phyloP scores from a whole-genome alignment of 306 rosid species.

The Benincasa hispida region DNA sequence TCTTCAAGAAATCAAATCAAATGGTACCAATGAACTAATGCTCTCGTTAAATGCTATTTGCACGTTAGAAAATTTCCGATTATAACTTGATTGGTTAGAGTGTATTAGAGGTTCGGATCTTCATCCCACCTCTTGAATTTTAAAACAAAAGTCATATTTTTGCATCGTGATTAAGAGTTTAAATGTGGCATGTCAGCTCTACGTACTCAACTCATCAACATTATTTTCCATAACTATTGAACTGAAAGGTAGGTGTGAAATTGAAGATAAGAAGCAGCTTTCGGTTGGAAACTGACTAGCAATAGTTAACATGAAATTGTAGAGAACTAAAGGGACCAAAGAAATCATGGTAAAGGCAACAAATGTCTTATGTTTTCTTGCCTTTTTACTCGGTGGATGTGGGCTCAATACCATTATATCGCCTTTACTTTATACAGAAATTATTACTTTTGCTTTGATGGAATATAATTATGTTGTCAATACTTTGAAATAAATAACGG shows the following conservation, averaged over 20 bases:
- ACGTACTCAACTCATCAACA: too few species aligned
- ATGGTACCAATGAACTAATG: too few species aligned
- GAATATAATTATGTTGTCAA: background rate
- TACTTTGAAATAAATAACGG: background rate
- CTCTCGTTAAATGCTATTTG: too few species aligned
- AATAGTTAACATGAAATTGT: background rate
- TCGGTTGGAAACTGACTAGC: background rate
- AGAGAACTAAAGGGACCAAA: background rate
- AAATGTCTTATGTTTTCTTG: background rate
- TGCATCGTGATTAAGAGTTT: background rate
- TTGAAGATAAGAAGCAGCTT: background rate
- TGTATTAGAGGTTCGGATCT: background rate
- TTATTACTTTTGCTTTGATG: background rate
- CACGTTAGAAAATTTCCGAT: too few species aligned
- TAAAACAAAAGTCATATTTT: background rate
- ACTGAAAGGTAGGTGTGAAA: background rate
- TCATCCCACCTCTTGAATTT: background rate
- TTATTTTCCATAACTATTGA: background rate
- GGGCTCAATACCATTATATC: background rate
- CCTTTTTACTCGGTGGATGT: background rate
- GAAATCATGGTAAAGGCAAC: background rate
- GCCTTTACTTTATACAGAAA: background rate
- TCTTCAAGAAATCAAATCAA: too few species aligned
- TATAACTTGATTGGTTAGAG: too few species aligned
- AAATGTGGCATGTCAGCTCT: too few species aligned